These are phyloP conservation scores for Hypholoma sublateritium DNA, from an alignment of 768 basidiomycete species.

Conservation along the genomic window DNA sequence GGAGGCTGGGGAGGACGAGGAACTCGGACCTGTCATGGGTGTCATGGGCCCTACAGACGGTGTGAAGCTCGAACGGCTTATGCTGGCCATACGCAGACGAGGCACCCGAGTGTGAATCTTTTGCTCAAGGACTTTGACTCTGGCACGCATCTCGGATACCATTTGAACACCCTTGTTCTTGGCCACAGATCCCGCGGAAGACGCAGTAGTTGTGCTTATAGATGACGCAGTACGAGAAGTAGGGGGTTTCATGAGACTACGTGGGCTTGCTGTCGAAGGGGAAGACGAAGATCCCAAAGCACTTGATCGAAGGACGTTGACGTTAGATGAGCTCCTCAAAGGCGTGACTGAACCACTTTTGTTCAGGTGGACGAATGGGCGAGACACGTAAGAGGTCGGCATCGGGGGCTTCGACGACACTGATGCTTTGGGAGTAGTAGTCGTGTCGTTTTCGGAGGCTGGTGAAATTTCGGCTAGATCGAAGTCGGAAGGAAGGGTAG, in stretches of 20 bases:
- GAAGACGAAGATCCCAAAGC: slow-evolving; percentile 53
- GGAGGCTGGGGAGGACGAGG: slow-evolving; percentile 37
- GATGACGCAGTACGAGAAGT: slow-evolving; percentile 39
- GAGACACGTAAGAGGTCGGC: slow-evolving; percentile 45
- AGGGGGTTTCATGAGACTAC: slow-evolving; percentile 49
- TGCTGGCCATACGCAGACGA: slow-evolving; percentile 78
- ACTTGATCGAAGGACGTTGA: slow-evolving; percentile 55
- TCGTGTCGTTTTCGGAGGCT: slow-evolving; percentile 24
- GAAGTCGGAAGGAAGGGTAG: slow-evolving; percentile 23
- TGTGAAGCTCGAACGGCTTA: slow-evolving; percentile 49
- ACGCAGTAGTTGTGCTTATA: slow-evolving; percentile 41
- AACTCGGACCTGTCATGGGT: slow-evolving; percentile 27
- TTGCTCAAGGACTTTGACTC: slow-evolving; percentile 79
- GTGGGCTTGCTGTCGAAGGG: slow-evolving; percentile 42
- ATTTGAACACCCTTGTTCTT: slow-evolving; percentile 87
- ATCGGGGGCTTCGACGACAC: slow-evolving; percentile 39
- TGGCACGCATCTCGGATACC: slow-evolving; percentile 89
- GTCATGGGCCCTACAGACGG: slow-evolving; percentile 23
- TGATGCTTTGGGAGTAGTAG: slow-evolving; percentile 39
- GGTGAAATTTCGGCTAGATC: slow-evolving; percentile 27
- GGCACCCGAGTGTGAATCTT: slow-evolving; percentile 88
- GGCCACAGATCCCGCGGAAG: slow-evolving; percentile 48
- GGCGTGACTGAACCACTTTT: slow-evolving; percentile 38
- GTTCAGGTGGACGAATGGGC: slow-evolving; percentile 42
- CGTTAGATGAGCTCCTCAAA: slow-evolving; percentile 36